phyloP scores from a whole-genome alignment of 2,329 filamentous ascomycete species.

The Hymenoscyphus fructigenus region DNA sequence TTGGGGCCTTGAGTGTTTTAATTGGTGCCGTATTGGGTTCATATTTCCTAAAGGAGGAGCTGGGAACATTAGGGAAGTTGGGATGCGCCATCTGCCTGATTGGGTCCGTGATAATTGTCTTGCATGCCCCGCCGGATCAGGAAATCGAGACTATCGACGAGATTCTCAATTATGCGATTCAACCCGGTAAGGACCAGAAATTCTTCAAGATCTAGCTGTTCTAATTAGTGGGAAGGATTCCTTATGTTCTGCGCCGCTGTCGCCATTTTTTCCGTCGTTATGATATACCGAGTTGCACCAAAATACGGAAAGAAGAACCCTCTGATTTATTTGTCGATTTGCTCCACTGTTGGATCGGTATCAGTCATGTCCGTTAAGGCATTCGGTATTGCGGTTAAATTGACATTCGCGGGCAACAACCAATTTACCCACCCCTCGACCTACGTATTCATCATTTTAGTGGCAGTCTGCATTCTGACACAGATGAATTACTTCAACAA shows the following conservation, averaged over 20 bases:
- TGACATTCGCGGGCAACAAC: slow-evolving; percentile 90
- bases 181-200: slow-evolving; percentile 68
- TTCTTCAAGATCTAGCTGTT: not conserved
- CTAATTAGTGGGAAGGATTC: slow-evolving; percentile 63
- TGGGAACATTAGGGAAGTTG: slow-evolving; percentile 88
- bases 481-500: slow-evolving; percentile 99
- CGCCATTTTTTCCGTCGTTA: slow-evolving; percentile 78
- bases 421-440: slow-evolving; percentile 94
- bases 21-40: slow-evolving; percentile 93
- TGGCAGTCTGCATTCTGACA: slow-evolving; percentile 88
- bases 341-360: slow-evolving; percentile 92
- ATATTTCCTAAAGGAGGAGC: slow-evolving; percentile 87
- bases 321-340: slow-evolving; percentile 94
- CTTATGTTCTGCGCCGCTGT: slow-evolving; percentile 81
- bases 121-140: slow-evolving; percentile 93
- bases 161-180: slow-evolving; percentile 85
- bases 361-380: slow-evolving; percentile 99
- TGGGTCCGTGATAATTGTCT: slow-evolving; percentile 93
- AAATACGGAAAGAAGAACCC: slow-evolving; percentile 92
- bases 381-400: slow-evolving; percentile 94
- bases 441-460: slow-evolving; percentile 95
- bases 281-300: slow-evolving; percentile 95
- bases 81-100: slow-evolving; percentile 96
- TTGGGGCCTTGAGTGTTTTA: slow-evolving; percentile 90
- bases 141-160: slow-evolving; percentile 89